Conservation (phyloP, 768 basidiomycete species). For the Lyophyllum shimeji region DNA sequence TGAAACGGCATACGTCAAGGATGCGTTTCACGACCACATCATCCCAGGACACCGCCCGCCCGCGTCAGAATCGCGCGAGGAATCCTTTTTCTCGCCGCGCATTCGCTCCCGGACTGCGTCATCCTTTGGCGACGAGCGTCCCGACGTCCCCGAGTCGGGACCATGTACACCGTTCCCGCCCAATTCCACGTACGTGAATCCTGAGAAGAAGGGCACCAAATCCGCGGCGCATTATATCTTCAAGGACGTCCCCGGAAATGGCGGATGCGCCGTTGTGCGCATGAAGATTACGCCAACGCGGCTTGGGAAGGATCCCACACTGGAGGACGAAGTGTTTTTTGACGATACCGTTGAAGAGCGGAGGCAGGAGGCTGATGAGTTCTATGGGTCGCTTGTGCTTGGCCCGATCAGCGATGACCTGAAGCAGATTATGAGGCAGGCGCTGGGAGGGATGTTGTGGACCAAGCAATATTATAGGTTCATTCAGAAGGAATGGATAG, state of each 20-base stretch:
- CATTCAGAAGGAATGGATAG: conserved; percentile 94
- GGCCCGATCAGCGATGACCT: conserved; percentile 91
- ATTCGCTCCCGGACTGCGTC: conserved; percentile 53
- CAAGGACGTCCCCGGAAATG: conserved; percentile 80
- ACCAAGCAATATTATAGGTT: conserved; percentile 97
- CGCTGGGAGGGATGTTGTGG: conserved; percentile 96
- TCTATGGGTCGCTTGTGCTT: conserved; percentile 78
- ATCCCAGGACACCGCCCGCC: conserved; percentile 80
- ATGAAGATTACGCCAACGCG: conserved; percentile 84
- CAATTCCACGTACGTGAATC: conserved; percentile 72
- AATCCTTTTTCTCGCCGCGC: conserved; percentile 45
- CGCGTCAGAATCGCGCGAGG: conserved; percentile 40
- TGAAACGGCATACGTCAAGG: conserved; percentile 82
- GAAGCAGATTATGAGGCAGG: conserved; percentile 95
- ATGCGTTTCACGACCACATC: conserved; percentile 98
- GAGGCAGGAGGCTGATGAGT: conserved; percentile 93
- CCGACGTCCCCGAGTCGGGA: conserved; percentile 48
- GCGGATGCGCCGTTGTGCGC: conserved; percentile 94
- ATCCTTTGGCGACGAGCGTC: conserved; percentile 34
- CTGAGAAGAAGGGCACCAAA: conserved; percentile 87
- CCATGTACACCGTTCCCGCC: conserved; percentile 61
- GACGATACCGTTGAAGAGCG: conserved; percentile 90
- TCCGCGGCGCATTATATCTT: conserved; percentile 91
- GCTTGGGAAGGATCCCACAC: conserved; percentile 70
- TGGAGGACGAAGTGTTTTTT: conserved; percentile 87